Evolutionary conservation across 2,329 filamentous ascomycete species (phyloP), one percentile per base, ranked within the genome.

Genomic region (Didymella pomorum): DNA sequence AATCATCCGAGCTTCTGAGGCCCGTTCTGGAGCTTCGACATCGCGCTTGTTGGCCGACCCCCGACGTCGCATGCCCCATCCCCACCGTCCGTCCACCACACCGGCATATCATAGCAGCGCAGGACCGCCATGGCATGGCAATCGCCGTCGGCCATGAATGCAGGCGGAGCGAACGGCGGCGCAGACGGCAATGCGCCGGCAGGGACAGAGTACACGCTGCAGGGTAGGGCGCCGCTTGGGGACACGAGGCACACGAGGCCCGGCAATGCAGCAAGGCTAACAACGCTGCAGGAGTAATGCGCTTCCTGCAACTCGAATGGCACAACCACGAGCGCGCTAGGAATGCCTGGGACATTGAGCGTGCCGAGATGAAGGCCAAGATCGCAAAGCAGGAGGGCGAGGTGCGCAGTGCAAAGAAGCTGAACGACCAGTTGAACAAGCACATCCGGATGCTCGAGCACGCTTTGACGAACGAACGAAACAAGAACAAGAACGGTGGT

Each of bases 231-330:
- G 51, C 43, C 47, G 35, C 11, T 41, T 47, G 53, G 52, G 43
- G 43, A 50, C 57, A 56, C 49, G 46, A 56, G 45, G 46, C 53
- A 42, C 29, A 56, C 43, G 25, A 35, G 35, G 52, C 31, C 42
- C 45, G 49, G 52, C 52, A 51, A 53, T 10, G 42, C 42, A 26
- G 33, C 25, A 33, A 46, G 51, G 59, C 67, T 75, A 59, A 74
- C 58, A 56, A 37, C 29, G 16, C 12, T 53, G 31, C 68, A 95
- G 92, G 95, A 74, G 95, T 99, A 35, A 99, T 99, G 95, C 93
- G 95, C 79, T 99, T 99, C 78, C 87, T 99, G 37, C 95, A 99
- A 81, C 95, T 95, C 46, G 94, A 99, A 86, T 99, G 95, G 95
- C 95, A 99, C 79, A 90, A 92, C 68, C 94, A 99, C 78, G 95